A percentile compares a stretch with the other conserved stretches of the same genome.
Evolutionary conservation across 2,329 filamentous ascomycete genomes (phyloP).

Genomic region (Fusarium continuum): DNA sequence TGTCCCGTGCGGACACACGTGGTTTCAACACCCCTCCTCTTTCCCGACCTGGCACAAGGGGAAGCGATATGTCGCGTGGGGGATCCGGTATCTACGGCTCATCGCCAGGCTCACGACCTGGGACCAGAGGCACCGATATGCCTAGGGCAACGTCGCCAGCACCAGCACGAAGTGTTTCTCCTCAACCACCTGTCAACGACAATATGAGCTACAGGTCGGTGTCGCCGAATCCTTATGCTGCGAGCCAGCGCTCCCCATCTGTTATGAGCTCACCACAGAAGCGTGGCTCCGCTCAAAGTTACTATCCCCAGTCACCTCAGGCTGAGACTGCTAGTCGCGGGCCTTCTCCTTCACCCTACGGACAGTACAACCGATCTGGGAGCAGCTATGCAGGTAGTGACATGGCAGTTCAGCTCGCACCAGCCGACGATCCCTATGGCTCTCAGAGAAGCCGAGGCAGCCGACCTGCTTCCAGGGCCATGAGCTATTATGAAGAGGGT

Average conservation of each 20-base stretch:
- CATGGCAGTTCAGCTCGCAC: constrained; percentile 76
- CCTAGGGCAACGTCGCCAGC: constrained; percentile 73
- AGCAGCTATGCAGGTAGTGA: constrained; percentile 62
- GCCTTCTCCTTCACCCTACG: constrained; percentile 59
- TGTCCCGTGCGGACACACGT: constrained; percentile 33
- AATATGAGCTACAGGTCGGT: constrained; percentile 56
- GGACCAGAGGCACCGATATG: constrained; percentile 67
- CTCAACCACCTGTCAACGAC: constrained; percentile 64
- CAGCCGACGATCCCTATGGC: constrained; percentile 66
- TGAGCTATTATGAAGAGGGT: constrained; percentile 65
- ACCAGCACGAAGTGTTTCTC: constrained; percentile 70
- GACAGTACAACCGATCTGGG: constrained; percentile 59
- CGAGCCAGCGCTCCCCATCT: constrained; percentile 49
- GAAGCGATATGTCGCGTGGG: constrained; percentile 46
- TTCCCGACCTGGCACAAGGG: constrained; percentile 53
- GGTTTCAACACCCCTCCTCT: constrained; percentile 49
- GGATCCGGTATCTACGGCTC: constrained; percentile 45
- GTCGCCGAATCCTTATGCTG: constrained; percentile 72
- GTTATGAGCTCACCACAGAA: constrained; percentile 54
- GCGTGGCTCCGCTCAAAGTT: constrained; percentile 60
- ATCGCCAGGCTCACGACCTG: constrained; percentile 62
- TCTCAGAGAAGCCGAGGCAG: constrained; percentile 63
- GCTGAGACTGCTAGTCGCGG: constrained; percentile 56
- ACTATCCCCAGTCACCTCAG: constrained; percentile 63
- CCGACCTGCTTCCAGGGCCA: constrained; percentile 60